phyloP scores from a whole-genome alignment of 129 eudicot genomes.

The Chrysanthemum lavandulifolium region DNA sequence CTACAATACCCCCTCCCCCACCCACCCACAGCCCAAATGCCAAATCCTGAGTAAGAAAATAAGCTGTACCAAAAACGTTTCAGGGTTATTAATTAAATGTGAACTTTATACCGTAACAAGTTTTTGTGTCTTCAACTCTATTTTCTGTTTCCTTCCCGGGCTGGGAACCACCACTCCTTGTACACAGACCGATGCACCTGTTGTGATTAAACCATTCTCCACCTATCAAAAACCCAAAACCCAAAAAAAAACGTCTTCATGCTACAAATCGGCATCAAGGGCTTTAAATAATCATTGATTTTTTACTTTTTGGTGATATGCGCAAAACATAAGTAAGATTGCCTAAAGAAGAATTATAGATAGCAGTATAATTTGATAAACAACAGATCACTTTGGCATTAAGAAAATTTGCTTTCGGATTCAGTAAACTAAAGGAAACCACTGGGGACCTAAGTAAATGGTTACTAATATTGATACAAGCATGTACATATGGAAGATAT shows the following conservation, averaged over 20 bases:
- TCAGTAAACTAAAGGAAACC: no score
- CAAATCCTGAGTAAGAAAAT: background rate
- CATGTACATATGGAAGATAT: no score
- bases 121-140: slow-evolving; percentile 76
- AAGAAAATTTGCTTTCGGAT: no score
- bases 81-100: background rate
- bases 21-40: background rate
- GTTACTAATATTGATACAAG: no score
- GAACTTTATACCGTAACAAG: slow-evolving; percentile 53
- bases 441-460: no score
- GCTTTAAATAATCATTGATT: background rate
- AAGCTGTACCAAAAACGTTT: slow-evolving; percentile 8
- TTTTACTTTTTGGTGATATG: background rate
- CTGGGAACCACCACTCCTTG: slow-evolving; percentile 75
- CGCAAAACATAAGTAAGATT: slow-evolving; percentile 14
- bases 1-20: no score
- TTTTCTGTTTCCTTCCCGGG: slow-evolving; percentile 88
- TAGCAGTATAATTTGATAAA: background rate
- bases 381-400: background rate
- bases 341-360: background rate
- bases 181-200: slow-evolving; percentile 85
- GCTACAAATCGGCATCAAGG: slow-evolving; percentile 13
- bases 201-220: slow-evolving; percentile 62
- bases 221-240: slow-evolving; percentile 46
- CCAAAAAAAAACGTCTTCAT: slow-evolving; percentile 2